Base-by-base conservation (phyloP, 1,139 yeast species). In the Hansenula sp. region DNA sequence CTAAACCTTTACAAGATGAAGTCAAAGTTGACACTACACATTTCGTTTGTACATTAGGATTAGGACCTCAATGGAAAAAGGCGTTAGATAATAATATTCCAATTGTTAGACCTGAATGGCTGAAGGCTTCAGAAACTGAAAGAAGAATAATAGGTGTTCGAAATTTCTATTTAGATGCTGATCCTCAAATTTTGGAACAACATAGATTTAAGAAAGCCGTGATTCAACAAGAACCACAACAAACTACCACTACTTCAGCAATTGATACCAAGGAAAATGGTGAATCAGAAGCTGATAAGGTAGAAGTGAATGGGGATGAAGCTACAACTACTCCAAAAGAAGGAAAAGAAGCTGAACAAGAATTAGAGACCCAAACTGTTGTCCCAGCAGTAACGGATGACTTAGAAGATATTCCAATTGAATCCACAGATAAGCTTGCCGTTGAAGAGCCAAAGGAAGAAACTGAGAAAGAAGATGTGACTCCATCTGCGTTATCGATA, bases 21-120 rank as follows among this genome's bases (percentile, higher is more conserved):
- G 94, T 93, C 45, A 77, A 78, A 53, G 87, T 91, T 43, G 98
- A 93, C 58, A 93, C 99, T 1, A 93, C 99, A 1, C 99, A 94
- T 63, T 93, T 84, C 58, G 74, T 93, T 15, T 85, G 96, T 54
- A 86, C 96, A 1, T 67, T 72, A 45, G 80, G 78, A 24, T 72
- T 76, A 42, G 80, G 79, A 3, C 66, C 76, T 2, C 89, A 85
- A 59, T 88, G 73, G 69, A 71, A 81, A 51, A 84, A 82, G 61
- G 99, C 99, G 1, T 75, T 78, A 49, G 91, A 85, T 47, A 77
- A 82, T 73, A 93, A 91, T 61, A 90, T 93, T 47, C 99, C 99
- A 3, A 79, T 93, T 36, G 93, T 93, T 25, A 78, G 96, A 62
- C 99, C 99, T 0, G 98, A 93, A 62, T 93, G 98, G 98, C 71